Base-by-base conservation (phyloP, 768 basidiomycete species). In the Peribolospora baueri region DNA sequence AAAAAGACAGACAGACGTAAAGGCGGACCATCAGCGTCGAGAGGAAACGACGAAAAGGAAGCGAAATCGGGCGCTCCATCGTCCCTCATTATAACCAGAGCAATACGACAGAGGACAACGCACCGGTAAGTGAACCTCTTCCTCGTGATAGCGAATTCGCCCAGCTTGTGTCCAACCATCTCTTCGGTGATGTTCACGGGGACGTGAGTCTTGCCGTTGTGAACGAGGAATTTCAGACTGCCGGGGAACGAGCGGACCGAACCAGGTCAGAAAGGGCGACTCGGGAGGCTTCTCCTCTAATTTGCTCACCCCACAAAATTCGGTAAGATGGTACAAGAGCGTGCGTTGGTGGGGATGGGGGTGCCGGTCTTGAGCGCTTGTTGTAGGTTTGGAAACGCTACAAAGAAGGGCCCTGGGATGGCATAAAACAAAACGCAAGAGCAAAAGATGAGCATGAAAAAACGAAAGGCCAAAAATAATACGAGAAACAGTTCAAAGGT, bases 131-230 rank as follows among this genome's bases (percentile, higher is more conserved):
- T 25, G 25, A 25, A 25, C 25, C 25, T 25, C 25, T 25, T 25
- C 25, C 25, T 25, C 25, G 25, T 25, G 25, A 25, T 46, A n/a
- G 61, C 57, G 42, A 97, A 95, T 72, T 95, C 88, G 53, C 91
- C 91, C 53, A 97, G 69, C 67, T 98, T 98, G 67, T 98, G 90
- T 0, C 91, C 91, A 2, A 98, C 86, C 91, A 97, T 97, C 67
- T 95, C 91, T 66, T 90, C 85, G 3, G 84, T 87, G 60, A 98
- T 74, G 48, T 74, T 68, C 46, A 98, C 81, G 0, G 88, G 88
- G 4, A 80, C 56, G 66, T 86, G 91, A 62, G 84, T 77, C 68
- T 80, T 85, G 42, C 91, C 91, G 61, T 95, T 95, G 69, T 98
- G 88, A 3, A 98, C 85, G 67, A 83, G 70, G 67, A 98, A 95